Percentiles rank a stretch among this genome's conserved stretches.
phyloP scores from a whole-genome alignment of 768 basidiomycete genomes.

The Leccinellum rugosiceps region DNA sequence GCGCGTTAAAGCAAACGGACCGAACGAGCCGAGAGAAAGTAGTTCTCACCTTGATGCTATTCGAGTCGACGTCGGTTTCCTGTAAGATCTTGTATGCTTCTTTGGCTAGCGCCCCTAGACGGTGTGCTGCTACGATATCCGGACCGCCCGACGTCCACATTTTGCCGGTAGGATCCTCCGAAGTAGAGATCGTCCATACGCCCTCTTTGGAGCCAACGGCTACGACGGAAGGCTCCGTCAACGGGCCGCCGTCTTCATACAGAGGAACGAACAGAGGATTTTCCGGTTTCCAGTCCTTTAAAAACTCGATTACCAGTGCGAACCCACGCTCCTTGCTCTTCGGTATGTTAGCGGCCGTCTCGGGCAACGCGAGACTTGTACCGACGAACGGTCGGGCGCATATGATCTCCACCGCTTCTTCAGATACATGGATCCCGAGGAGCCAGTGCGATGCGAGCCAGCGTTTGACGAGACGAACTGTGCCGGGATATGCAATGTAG shows the following conservation, averaged over 20 bases:
- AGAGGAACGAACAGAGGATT: slow-evolving; percentile 72
- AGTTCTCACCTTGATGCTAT: slow-evolving; percentile 57
- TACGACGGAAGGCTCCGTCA: slow-evolving; percentile 12
- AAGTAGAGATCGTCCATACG: slow-evolving; percentile 80
- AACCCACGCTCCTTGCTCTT: slow-evolving; percentile 81
- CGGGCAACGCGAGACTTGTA: slow-evolving; percentile 32
- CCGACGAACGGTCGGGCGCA: slow-evolving; percentile 77
- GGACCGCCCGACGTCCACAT: slow-evolving; percentile 76
- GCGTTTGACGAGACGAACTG: slow-evolving; percentile 84
- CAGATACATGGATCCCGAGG: slow-evolving; percentile 64
- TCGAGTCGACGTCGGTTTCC: slow-evolving; percentile 44
- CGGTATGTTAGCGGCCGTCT: slow-evolving; percentile 49
- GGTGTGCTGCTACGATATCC: slow-evolving; percentile 65
- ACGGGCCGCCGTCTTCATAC: slow-evolving; percentile 37
- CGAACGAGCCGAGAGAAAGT: not conserved
- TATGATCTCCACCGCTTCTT: slow-evolving; percentile 82
- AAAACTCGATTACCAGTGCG: slow-evolving; percentile 62
- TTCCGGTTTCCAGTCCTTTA: slow-evolving; percentile 85
- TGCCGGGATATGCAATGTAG: slow-evolving; percentile 75
- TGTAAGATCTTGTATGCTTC: slow-evolving; percentile 67
- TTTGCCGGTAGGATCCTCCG: slow-evolving; percentile 66
- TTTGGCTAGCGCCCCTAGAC: slow-evolving; percentile 68
- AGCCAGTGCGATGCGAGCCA: slow-evolving; percentile 94
- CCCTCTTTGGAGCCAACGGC: slow-evolving; percentile 38
- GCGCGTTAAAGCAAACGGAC: not conserved